Evolutionary conservation across 2,329 filamentous ascomycete species (phyloP).

Genomic region (Ceratocystis eucalypticola): DNA sequence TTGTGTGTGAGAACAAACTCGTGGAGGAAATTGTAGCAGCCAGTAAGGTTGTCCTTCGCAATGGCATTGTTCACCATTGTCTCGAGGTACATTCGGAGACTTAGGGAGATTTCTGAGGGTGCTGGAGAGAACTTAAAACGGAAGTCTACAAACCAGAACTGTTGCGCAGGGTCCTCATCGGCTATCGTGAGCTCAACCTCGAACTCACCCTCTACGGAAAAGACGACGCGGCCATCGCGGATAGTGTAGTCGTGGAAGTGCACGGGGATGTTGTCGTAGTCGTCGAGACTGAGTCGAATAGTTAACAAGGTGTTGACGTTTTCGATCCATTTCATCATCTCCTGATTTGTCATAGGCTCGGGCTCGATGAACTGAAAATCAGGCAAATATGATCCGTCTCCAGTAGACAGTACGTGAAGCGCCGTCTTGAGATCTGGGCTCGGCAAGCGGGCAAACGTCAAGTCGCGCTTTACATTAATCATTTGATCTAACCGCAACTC

Average conservation of each 20-base stretch:
- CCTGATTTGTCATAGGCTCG: slow-evolving; percentile 53
- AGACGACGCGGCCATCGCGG: slow-evolving; percentile 77
- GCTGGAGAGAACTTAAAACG: slow-evolving; percentile 68
- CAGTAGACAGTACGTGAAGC: slow-evolving; percentile 67
- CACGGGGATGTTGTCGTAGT: slow-evolving; percentile 61
- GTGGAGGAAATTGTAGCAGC: slow-evolving; percentile 78
- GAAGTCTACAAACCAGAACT: slow-evolving; percentile 91
- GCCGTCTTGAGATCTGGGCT: slow-evolving; percentile 88
- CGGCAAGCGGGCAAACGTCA: slow-evolving; percentile 61
- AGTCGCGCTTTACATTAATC: slow-evolving; percentile 57
- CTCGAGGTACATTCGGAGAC: slow-evolving; percentile 54
- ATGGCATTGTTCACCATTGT: slow-evolving; percentile 58
- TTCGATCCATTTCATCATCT: slow-evolving; percentile 60
- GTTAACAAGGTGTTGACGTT: slow-evolving; percentile 75
- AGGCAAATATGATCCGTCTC: slow-evolving; percentile 64
- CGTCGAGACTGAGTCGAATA: slow-evolving; percentile 70
- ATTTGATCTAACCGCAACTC: slow-evolving; percentile 47
- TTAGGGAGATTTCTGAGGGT: slow-evolving; percentile 45
- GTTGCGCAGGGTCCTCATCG: slow-evolving; percentile 66
- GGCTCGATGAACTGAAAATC: slow-evolving; percentile 69
- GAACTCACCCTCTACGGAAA: slow-evolving; percentile 70
- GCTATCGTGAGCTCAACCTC: slow-evolving; percentile 87
- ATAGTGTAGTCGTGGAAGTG: slow-evolving; percentile 68
- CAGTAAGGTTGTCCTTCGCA: slow-evolving; percentile 53
- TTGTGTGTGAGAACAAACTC: slow-evolving; percentile 84